Conservation (phyloP, 495 filamentous ascomycete species). For the Bacidia rubella region DNA sequence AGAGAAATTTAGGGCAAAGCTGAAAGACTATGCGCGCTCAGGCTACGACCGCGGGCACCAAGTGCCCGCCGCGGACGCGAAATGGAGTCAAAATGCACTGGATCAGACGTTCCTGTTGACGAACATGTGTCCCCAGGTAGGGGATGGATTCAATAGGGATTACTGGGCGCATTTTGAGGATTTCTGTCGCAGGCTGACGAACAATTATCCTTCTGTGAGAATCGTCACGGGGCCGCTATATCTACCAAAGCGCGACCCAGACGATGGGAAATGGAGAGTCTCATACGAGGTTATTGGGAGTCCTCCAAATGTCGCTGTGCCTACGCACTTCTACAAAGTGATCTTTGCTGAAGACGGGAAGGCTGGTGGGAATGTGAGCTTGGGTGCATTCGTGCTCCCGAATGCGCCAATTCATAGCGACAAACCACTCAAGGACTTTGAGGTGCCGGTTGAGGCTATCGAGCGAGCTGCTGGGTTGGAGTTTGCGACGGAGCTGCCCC, state of each 20-base stretch:
- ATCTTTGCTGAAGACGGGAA: constrained; percentile 83
- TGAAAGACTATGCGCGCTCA: constrained; percentile 84
- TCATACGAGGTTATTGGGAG: constrained; percentile 92
- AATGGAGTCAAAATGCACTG: constrained; percentile 89
- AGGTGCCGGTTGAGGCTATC: constrained; percentile 83
- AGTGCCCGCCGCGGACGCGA: constrained; percentile 92
- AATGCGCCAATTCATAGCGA: constrained; percentile 83
- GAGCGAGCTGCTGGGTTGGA: constrained; percentile 86
- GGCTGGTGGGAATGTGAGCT: constrained; percentile 59
- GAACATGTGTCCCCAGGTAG: constrained; percentile 98
- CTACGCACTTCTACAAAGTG: constrained; percentile 98
- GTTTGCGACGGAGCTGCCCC: constrained; percentile 69
- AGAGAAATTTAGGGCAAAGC: constrained; percentile 71
- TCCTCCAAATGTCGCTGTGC: constrained; percentile 89
- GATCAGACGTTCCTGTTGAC: constrained; percentile 81
- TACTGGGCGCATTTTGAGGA: constrained; percentile 99
- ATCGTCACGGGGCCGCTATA: constrained; percentile 92
- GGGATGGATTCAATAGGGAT: constrained; percentile 93
- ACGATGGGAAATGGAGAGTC: constrained; percentile 87
- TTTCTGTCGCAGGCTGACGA: constrained; percentile 75
- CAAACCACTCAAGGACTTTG: constrained; percentile 74
- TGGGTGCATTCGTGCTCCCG: constrained; percentile 90
- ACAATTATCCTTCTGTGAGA: constrained; percentile 71
- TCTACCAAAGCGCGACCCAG: constrained; percentile 60
- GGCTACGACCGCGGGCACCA: constrained; percentile 66